phyloP scores from a whole-genome alignment of 805 yeast genomes.

The Lipomyces spencermartinsiae region DNA sequence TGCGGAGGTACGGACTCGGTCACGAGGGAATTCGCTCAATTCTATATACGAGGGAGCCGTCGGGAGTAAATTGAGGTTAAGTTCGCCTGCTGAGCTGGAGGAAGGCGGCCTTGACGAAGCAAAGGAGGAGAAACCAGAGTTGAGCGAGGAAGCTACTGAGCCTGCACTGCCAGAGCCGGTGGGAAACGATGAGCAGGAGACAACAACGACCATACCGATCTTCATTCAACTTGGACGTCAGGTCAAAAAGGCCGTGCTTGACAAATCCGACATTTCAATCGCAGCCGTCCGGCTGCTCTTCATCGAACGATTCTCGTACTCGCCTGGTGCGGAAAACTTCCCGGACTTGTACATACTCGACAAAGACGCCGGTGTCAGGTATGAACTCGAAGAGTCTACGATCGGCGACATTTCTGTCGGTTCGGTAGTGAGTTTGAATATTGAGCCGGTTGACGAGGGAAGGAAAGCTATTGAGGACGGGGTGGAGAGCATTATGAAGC shows the following conservation, averaged over 20 bases:
- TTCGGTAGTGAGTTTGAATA: constrained; percentile 61
- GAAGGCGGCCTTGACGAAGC: not conserved
- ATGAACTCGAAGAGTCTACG: constrained; percentile 77
- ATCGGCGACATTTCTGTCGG: constrained; percentile 67
- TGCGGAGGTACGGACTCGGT: constrained; percentile 12
- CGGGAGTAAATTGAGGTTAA: not conserved
- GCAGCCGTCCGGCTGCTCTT: constrained; percentile 71
- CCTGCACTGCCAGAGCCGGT: not conserved
- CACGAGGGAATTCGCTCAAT: constrained; percentile 13
- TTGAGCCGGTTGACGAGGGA: constrained; percentile 49
- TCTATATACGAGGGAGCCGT: constrained; percentile 17
- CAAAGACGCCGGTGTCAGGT: constrained; percentile 62
- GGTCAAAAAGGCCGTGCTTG: constrained; percentile 43
- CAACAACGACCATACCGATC: constrained; percentile 26
- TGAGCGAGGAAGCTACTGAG: not conserved
- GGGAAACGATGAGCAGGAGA: not conserved
- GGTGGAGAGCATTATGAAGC: constrained; percentile 36
- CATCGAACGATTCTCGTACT: constrained; percentile 84
- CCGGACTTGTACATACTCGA: constrained; percentile 83
- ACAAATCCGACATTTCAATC: constrained; percentile 49
- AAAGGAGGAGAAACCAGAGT: not conserved
- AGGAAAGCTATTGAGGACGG: constrained; percentile 45
- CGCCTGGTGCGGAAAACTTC: constrained; percentile 72
- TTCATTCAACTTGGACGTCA: constrained; percentile 47
- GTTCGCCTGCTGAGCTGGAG: not conserved